Percentiles rank a stretch among this genome's conserved stretches.
These are phyloP conservation scores for Aspergillus incahuasiensis DNA, from an alignment of 495 filamentous ascomycete species.

Conservation along the genomic window DNA sequence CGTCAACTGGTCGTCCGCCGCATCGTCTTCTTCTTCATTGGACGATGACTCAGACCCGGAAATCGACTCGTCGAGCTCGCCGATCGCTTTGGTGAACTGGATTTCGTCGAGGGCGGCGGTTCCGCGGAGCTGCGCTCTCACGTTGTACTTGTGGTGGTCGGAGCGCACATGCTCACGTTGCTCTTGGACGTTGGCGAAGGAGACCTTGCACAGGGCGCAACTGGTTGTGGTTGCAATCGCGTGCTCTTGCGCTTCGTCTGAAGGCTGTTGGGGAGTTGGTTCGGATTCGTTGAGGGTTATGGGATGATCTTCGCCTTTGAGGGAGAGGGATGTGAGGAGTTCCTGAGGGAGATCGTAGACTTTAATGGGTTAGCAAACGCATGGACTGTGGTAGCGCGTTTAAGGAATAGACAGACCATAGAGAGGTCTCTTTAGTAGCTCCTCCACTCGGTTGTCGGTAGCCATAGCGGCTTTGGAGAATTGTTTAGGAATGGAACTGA, in stretches of 20 bases:
- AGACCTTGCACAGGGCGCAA: constrained; percentile 74
- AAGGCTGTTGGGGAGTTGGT: constrained; percentile 15
- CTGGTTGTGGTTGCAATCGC: constrained; percentile 60
- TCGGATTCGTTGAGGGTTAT: constrained; percentile 25
- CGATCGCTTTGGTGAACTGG: constrained; percentile 81
- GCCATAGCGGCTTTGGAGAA: constrained; percentile 13
- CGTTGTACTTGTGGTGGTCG: constrained; percentile 91
- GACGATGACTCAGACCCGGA: constrained; percentile 71
- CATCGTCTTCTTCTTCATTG: constrained; percentile 48
- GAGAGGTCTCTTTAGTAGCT: constrained; percentile 57
- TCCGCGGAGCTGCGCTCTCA: constrained; percentile 81
- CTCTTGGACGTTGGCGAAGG: constrained; percentile 67
- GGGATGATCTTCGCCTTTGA: constrained; percentile 45
- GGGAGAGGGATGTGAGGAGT: constrained; percentile 63
- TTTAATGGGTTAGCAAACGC: constrained; percentile 32
- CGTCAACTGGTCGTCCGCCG: constrained; percentile 55
- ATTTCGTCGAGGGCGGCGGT: constrained; percentile 61
- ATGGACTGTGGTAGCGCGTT: background rate
- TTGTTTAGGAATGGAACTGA: background rate
- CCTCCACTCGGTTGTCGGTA: constrained; percentile 30
- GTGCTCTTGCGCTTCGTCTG: constrained; percentile 35
- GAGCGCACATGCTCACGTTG: constrained; percentile 83
- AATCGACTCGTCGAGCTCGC: constrained; percentile 81
- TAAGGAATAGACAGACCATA: constrained; percentile 48
- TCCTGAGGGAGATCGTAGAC: constrained; percentile 84